A percentile compares a stretch with the other conserved stretches of the same genome.
Evolutionary conservation across 2,329 filamentous ascomycete species (phyloP).

Genomic region (Aspergillus vadensis): DNA sequence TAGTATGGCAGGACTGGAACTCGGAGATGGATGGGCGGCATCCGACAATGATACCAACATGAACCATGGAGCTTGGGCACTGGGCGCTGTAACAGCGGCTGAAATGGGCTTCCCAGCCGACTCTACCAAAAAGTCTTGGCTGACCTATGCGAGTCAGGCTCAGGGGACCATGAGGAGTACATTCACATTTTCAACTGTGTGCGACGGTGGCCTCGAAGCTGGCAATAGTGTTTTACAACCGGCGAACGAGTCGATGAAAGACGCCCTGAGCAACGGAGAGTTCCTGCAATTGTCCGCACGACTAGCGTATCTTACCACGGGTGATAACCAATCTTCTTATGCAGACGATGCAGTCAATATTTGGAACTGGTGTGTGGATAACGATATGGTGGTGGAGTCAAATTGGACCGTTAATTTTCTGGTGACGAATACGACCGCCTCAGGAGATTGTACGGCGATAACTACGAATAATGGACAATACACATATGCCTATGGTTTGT

Average conservation of each 20-base stretch:
- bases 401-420: neutral
- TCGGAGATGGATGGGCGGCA: neutral
- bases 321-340: neutral
- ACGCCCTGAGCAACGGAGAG: neutral
- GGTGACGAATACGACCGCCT: neutral
- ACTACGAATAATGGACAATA: neutral
- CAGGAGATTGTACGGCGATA: neutral
- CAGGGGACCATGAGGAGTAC: neutral
- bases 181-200: neutral
- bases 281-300: neutral
- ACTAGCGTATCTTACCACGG: neutral
- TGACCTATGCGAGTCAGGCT: neutral
- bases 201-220: neutral
- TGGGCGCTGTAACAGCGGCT: neutral
- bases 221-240: fast-evolving
- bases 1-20: neutral
- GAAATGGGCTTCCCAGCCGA: neutral
- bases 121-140: neutral
- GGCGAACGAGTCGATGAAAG: neutral
- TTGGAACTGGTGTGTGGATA: neutral
- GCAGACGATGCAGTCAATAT: neutral
- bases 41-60: neutral
- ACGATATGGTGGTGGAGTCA: neutral
- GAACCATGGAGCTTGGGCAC: neutral
- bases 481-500: neutral